Conservation (phyloP, 106 monocot genomes). For the Allium cepa region DNA sequence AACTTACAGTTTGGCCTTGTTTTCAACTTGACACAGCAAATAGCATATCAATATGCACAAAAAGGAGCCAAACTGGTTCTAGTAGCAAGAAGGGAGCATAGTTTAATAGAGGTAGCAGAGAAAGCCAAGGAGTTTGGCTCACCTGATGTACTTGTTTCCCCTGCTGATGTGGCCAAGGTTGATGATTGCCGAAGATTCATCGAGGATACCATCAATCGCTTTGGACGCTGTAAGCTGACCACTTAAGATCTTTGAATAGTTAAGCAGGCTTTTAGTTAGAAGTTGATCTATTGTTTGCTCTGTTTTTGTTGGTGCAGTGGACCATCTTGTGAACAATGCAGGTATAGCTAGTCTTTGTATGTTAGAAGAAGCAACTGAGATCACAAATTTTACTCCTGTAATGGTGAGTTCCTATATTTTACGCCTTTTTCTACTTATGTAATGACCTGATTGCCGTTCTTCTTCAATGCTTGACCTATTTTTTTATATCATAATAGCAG, state of each 20-base stretch:
- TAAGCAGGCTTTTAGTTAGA: no score
- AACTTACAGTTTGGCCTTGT: no score
- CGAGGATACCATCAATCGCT: constrained; percentile 33
- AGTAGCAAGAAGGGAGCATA: constrained; percentile 50
- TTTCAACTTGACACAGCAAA: constrained; percentile 23
- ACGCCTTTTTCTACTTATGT: no score
- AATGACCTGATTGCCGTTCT: no score
- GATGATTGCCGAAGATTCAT: constrained; percentile 33
- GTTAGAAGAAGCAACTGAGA: constrained; percentile 44
- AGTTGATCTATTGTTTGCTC: not conserved
- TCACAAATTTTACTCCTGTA: constrained; percentile 23
- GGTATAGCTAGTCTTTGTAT: constrained; percentile 27
- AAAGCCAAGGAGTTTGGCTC: constrained; percentile 24
- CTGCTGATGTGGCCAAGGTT: constrained; percentile 36
- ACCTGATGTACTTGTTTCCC: constrained; percentile 32
- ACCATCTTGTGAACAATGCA: constrained; percentile 75
- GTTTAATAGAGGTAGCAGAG: constrained; percentile 33
- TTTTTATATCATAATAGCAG: no score
- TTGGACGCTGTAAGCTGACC: constrained; percentile 27
- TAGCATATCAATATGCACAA: constrained; percentile 73
- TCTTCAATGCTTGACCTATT: no score
- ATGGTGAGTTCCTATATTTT: constrained; percentile 13
- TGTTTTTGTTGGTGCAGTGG: constrained; percentile 23
- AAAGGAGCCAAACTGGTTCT: constrained; percentile 54
- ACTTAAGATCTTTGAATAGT: no score